These are phyloP conservation scores for Neurospora discreta DNA, from an alignment of 495 filamentous ascomycete species.

Conservation along the genomic window DNA sequence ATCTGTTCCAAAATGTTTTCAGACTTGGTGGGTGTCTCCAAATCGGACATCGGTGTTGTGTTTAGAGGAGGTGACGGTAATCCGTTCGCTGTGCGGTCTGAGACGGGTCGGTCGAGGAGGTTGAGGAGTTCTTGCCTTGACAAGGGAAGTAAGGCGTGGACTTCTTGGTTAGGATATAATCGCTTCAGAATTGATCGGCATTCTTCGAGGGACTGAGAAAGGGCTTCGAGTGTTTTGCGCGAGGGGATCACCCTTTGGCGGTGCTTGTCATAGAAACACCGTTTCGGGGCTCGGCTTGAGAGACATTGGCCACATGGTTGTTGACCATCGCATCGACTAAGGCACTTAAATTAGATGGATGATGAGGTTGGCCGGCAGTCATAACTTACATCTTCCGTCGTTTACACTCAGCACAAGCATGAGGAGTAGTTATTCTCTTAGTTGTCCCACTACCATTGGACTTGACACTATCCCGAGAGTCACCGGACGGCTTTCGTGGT, in stretches of 20 bases:
- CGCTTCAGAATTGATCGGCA: slow-evolving; percentile 45
- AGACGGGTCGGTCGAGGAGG: slow-evolving; percentile 34
- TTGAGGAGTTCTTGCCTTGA: slow-evolving; percentile 41
- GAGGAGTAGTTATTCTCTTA: slow-evolving; percentile 45
- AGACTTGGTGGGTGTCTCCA: slow-evolving; percentile 32
- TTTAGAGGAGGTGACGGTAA: slow-evolving; percentile 34
- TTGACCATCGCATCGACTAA: slow-evolving; percentile 44
- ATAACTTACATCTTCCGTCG: slow-evolving; percentile 43
- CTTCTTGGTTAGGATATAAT: slow-evolving; percentile 42
- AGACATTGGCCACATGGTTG: slow-evolving; percentile 49
- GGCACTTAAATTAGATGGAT: slow-evolving; percentile 14
- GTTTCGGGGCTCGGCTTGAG: slow-evolving; percentile 44
- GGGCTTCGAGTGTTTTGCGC: slow-evolving; percentile 46
- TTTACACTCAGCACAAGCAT: slow-evolving; percentile 50
- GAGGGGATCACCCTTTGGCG: slow-evolving; percentile 47
- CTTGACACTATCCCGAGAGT: slow-evolving; percentile 35
- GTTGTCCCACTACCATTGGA: slow-evolving; percentile 26
- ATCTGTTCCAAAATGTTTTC: slow-evolving; percentile 46
- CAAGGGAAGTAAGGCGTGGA: slow-evolving; percentile 37
- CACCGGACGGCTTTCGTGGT: slow-evolving; percentile 34
- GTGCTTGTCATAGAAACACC: slow-evolving; percentile 51
- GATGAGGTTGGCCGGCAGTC: neutral
- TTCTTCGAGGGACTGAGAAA: slow-evolving; percentile 47
- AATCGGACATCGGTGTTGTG: slow-evolving; percentile 29
- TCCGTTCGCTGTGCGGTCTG: slow-evolving; percentile 28